phyloP scores from a whole-genome alignment of 139 green algal genomes.

The Protoeuglena noctilucae region DNA sequence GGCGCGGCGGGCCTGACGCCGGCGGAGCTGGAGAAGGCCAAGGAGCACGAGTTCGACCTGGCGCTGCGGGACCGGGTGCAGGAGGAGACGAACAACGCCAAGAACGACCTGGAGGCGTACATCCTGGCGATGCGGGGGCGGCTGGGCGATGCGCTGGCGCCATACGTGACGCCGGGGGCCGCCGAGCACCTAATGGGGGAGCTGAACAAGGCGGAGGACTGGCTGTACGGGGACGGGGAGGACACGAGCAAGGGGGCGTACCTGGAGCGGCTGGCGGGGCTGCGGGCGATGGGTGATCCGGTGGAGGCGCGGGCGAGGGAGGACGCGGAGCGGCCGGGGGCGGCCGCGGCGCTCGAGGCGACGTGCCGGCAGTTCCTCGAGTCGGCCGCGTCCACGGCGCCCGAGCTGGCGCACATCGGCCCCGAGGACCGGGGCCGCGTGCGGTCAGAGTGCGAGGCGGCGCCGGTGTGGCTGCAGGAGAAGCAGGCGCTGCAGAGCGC shows the following conservation, averaged over 20 bases:
- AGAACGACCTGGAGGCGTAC: conserved; percentile 93
- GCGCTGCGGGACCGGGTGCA: conserved; percentile 58
- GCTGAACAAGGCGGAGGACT: conserved; percentile 65
- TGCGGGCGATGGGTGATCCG: conserved; percentile 43
- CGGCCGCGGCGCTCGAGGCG: conserved; percentile 17
- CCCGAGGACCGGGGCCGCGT: conserved; percentile 52
- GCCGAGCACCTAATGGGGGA: background rate
- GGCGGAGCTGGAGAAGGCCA: conserved; percentile 19
- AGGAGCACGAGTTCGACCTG: conserved; percentile 50
- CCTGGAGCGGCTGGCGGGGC: conserved; percentile 69
- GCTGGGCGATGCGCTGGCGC: conserved; percentile 36
- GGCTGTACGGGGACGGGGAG: conserved; percentile 98
- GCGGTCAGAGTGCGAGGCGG: conserved; percentile 47
- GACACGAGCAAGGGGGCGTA: conserved; percentile 84
- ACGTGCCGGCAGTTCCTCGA: conserved; percentile 30
- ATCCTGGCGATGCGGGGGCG: conserved; percentile 68
- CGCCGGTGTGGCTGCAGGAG: conserved; percentile 68
- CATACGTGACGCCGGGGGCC: background rate
- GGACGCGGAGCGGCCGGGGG: conserved; percentile 13
- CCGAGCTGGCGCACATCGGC: conserved; percentile 61
- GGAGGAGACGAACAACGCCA: conserved; percentile 87
- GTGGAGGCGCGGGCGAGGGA: conserved; percentile 40
- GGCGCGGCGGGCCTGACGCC: conserved; percentile 15
- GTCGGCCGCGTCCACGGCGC: conserved; percentile 24
- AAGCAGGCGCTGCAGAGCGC: conserved; percentile 44